These are phyloP conservation scores for Serpula lacrymans DNA, from an alignment of 768 basidiomycete genomes.

Conservation along the genomic window DNA sequence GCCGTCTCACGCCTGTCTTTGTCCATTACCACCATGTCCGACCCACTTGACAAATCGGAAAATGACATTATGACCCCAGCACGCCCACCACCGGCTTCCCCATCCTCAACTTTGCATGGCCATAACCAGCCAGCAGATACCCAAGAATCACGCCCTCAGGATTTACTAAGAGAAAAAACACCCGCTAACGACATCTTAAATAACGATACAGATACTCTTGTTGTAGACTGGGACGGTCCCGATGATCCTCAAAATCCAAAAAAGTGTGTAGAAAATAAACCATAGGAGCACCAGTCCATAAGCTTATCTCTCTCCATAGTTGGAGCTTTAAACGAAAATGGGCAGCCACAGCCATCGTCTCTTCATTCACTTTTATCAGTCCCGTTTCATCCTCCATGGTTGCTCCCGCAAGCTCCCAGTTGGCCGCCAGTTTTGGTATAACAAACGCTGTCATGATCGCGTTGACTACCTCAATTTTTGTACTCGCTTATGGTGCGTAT, in stretches of 20 bases:
- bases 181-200: background rate
- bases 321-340: constrained; percentile 61
- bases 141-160: background rate
- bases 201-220: constrained; percentile 6
- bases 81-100: constrained; percentile 4
- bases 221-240: constrained; percentile 66
- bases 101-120: constrained; percentile 10
- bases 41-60: background rate
- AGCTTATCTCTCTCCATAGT: constrained; percentile 25
- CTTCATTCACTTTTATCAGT: constrained; percentile 64
- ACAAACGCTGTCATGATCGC: constrained; percentile 45
- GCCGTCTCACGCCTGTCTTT: background rate
- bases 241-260: constrained; percentile 57
- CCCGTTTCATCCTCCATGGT: constrained; percentile 75
- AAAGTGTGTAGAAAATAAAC: constrained; percentile 36
- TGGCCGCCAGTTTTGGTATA: constrained; percentile 54
- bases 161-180: background rate
- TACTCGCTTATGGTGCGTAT: constrained; percentile 56
- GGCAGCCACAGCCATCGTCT: constrained; percentile 62
- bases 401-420: constrained; percentile 54
- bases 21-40: background rate
- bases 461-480: constrained; percentile 58
- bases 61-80: background rate
- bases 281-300: background rate
- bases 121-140: background rate